phyloP scores from a whole-genome alignment of 2,329 filamentous ascomycete species.

The Neurospora sp. region DNA sequence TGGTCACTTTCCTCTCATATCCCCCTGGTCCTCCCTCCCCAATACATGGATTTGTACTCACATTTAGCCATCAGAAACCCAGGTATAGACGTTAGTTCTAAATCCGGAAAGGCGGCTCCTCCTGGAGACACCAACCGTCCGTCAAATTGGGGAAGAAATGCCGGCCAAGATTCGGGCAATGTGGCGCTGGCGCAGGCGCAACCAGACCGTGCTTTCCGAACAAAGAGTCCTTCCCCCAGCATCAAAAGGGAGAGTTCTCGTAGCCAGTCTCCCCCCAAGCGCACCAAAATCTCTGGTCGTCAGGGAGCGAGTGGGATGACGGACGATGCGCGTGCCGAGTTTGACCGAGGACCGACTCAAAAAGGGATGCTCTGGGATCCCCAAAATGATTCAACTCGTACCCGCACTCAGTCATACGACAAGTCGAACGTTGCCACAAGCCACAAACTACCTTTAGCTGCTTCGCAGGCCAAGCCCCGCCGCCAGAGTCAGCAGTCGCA shows the following conservation, averaged over 20 bases:
- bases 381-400: conserved; percentile 6
- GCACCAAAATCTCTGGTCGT: conserved; percentile 7
- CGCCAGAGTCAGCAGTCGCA: conserved; percentile 6
- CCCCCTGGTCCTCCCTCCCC: background rate
- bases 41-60: background rate
- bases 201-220: conserved; percentile 1
- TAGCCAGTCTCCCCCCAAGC: conserved; percentile 12
- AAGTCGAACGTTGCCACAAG: conserved; percentile 14
- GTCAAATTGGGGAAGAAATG: background rate
- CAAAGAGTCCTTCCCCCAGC: conserved; percentile 9
- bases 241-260: conserved; percentile 11
- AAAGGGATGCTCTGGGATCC: conserved; percentile 14
- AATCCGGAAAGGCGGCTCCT: background rate
- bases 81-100: background rate
- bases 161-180: background rate
- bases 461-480: conserved; percentile 4
- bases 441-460: conserved; percentile 9
- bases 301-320: background rate
- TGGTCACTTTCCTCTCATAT: background rate
- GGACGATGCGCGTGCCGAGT: conserved; percentile 5
- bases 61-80: background rate
- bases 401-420: conserved; percentile 9
- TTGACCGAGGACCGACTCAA: conserved; percentile 8
- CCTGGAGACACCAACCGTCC: background rate
- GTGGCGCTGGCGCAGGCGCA: background rate